These are phyloP conservation scores for Neonectria magnoliae DNA, from an alignment of 2,329 filamentous ascomycete genomes.

Conservation along the genomic window DNA sequence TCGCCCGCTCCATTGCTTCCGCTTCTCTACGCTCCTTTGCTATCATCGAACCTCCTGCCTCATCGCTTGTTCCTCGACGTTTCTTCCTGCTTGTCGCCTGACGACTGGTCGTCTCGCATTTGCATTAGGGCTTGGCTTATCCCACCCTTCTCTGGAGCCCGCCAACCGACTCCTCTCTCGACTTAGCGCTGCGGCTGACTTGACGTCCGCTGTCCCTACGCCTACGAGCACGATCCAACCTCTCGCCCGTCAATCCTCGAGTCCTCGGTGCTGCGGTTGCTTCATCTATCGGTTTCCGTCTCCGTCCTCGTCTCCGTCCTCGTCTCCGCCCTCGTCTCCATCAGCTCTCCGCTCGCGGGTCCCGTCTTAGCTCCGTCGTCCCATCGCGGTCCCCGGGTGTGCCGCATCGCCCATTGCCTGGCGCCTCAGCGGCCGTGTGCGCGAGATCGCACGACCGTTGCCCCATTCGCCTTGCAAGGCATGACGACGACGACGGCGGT, in stretches of 20 bases:
- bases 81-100: slow-evolving; percentile 38
- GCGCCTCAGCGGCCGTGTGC: slow-evolving; percentile 43
- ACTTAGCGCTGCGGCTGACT: slow-evolving; percentile 42
- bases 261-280: slow-evolving; percentile 28
- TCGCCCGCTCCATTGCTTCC: slow-evolving; percentile 32
- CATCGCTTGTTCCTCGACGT: slow-evolving; percentile 25
- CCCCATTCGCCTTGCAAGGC: slow-evolving; percentile 39
- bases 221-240: slow-evolving; percentile 27
- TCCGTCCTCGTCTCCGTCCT: slow-evolving; percentile 4
- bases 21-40: slow-evolving; percentile 44
- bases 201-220: slow-evolving; percentile 37
- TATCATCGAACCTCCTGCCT: slow-evolving; percentile 21
- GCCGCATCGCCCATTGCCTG: slow-evolving; percentile 34
- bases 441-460: slow-evolving; percentile 45
- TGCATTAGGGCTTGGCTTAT: slow-evolving; percentile 45
- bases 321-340: slow-evolving; percentile 19
- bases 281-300: slow-evolving; percentile 12
- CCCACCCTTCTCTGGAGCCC: slow-evolving; percentile 39
- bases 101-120: slow-evolving; percentile 46
- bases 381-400: slow-evolving; percentile 34
- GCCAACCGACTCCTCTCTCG: slow-evolving; percentile 26
- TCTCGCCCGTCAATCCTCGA: slow-evolving; percentile 23
- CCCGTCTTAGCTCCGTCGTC: slow-evolving; percentile 32
- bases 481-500: slow-evolving; percentile 58
- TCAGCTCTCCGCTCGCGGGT: slow-evolving; percentile 18